A percentile compares a stretch with the other conserved stretches of the same genome.
These are phyloP conservation scores for Aspergillus fumigatiaffinis DNA, from an alignment of 2,329 filamentous ascomycete species.

Conservation along the genomic window DNA sequence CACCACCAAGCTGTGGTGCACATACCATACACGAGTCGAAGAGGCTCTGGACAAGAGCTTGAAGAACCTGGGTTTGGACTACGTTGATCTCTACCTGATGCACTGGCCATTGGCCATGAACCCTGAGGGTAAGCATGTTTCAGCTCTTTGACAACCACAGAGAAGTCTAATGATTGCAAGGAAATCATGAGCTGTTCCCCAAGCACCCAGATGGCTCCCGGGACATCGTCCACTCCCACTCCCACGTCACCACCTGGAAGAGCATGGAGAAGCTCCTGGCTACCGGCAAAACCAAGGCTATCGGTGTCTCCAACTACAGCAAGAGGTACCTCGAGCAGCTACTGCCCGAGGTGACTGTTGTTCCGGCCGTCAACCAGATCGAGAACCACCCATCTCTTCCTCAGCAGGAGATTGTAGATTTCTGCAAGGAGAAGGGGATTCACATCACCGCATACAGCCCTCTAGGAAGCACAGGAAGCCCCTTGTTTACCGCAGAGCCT, in stretches of 20 bases:
- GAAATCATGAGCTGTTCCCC: slow-evolving; percentile 56
- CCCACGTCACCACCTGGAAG: slow-evolving; percentile 74
- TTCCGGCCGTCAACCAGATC: slow-evolving; percentile 73
- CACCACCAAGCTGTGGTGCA: slow-evolving; percentile 81
- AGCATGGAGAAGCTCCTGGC: slow-evolving; percentile 58
- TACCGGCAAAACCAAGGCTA: slow-evolving; percentile 53
- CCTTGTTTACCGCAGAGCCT: slow-evolving; percentile 39
- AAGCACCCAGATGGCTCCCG: slow-evolving; percentile 69
- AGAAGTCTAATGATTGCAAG: slow-evolving; percentile 9
- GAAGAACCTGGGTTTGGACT: slow-evolving; percentile 69
- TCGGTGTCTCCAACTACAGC: slow-evolving; percentile 60
- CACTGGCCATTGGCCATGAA: slow-evolving; percentile 82
- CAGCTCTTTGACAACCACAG: not conserved
- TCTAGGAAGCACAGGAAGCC: slow-evolving; percentile 41
- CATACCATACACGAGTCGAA: slow-evolving; percentile 68
- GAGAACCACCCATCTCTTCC: slow-evolving; percentile 71
- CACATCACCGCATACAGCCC: slow-evolving; percentile 51
- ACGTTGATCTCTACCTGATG: slow-evolving; percentile 77
- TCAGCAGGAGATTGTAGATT: slow-evolving; percentile 51
- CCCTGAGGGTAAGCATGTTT: slow-evolving; percentile 54
- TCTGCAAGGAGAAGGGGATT: slow-evolving; percentile 49
- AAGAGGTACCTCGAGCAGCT: slow-evolving; percentile 52
- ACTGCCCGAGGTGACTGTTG: slow-evolving; percentile 54
- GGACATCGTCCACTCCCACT: slow-evolving; percentile 66
- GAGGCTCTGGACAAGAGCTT: slow-evolving; percentile 69